These are phyloP conservation scores for Candida sphagnicola DNA, from an alignment of 805 yeast species.

Conservation along the genomic window DNA sequence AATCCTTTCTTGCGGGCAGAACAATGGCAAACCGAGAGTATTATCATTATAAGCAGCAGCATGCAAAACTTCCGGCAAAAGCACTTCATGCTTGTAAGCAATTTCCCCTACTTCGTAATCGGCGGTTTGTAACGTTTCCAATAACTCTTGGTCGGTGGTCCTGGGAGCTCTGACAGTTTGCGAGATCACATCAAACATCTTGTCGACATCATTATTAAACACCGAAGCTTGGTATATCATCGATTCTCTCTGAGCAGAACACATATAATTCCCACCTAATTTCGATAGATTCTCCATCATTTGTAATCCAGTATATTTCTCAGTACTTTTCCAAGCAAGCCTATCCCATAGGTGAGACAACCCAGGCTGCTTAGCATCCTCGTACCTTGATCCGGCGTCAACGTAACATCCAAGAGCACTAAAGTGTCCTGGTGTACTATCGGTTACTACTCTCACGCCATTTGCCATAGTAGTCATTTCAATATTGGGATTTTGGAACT, in stretches of 20 bases:
- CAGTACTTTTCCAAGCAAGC: slow-evolving; percentile 75
- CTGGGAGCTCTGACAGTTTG: slow-evolving; percentile 76
- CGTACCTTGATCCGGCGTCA: slow-evolving; percentile 88
- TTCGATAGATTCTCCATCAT: slow-evolving; percentile 74
- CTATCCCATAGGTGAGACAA: slow-evolving; percentile 82
- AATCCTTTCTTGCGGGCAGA: slow-evolving; percentile 72
- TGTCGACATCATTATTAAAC: slow-evolving; percentile 77
- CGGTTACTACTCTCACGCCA: slow-evolving; percentile 81
- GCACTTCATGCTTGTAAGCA: slow-evolving; percentile 75
- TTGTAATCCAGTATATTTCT: slow-evolving; percentile 52
- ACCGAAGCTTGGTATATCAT: slow-evolving; percentile 93
- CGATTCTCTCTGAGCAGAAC: slow-evolving; percentile 88
- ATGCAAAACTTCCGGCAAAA: slow-evolving; percentile 88
- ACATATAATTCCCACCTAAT: slow-evolving; percentile 92
- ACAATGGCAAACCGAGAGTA: slow-evolving; percentile 81
- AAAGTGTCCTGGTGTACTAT: slow-evolving; percentile 85
- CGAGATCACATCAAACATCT: slow-evolving; percentile 70
- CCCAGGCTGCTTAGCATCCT: slow-evolving; percentile 57
- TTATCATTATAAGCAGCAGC: slow-evolving; percentile 68
- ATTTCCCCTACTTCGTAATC: slow-evolving; percentile 81
- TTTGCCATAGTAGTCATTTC: slow-evolving; percentile 50
- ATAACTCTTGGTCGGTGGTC: slow-evolving; percentile 64
- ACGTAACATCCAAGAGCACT: slow-evolving; percentile 86
- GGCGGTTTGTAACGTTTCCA: slow-evolving; percentile 69
- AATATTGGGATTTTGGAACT: slow-evolving; percentile 8